Conservation (phyloP, 1,284 basidiomycete species). For the Xanthoconium separans region DNA sequence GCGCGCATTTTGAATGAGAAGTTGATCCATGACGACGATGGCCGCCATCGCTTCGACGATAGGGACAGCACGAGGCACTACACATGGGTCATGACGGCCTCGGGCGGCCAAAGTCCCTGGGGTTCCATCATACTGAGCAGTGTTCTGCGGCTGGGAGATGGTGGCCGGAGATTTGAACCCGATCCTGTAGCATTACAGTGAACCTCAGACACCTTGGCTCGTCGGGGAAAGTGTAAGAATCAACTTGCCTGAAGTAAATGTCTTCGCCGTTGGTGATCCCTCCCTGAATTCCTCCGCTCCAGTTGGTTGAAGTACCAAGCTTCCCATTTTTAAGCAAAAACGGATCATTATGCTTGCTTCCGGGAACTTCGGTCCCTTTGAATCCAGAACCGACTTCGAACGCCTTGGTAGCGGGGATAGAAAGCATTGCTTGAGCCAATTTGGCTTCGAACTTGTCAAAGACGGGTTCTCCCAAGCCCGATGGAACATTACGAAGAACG, state of each 20-base stretch:
- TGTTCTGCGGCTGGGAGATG: constrained; percentile 90
- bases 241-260: constrained; percentile 88
- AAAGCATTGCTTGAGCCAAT: constrained; percentile 97
- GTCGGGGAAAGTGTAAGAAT: not conserved
- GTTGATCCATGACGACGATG: constrained; percentile 91
- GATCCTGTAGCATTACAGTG: constrained; percentile 49
- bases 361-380: constrained; percentile 92
- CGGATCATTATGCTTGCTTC: constrained; percentile 91
- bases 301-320: constrained; percentile 89
- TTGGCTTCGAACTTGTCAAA: constrained; percentile 99
- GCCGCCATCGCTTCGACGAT: constrained; percentile 99
- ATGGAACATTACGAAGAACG: constrained; percentile 87
- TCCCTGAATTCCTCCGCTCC: constrained; percentile 97
- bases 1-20: constrained; percentile 85
- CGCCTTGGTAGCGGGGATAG: constrained; percentile 97
- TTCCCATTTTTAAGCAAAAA: constrained; percentile 76
- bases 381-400: constrained; percentile 99
- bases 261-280: constrained; percentile 98
- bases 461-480: constrained; percentile 94
- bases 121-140: constrained; percentile 92
- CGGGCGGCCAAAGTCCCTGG: constrained; percentile 85
- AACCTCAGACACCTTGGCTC: constrained; percentile 4
- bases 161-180: constrained; percentile 99
- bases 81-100: constrained; percentile 96
- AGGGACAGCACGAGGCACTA: constrained; percentile 95